phyloP scores from a whole-genome alignment of 495 filamentous ascomycete genomes.

The Aspergillus steynii region DNA sequence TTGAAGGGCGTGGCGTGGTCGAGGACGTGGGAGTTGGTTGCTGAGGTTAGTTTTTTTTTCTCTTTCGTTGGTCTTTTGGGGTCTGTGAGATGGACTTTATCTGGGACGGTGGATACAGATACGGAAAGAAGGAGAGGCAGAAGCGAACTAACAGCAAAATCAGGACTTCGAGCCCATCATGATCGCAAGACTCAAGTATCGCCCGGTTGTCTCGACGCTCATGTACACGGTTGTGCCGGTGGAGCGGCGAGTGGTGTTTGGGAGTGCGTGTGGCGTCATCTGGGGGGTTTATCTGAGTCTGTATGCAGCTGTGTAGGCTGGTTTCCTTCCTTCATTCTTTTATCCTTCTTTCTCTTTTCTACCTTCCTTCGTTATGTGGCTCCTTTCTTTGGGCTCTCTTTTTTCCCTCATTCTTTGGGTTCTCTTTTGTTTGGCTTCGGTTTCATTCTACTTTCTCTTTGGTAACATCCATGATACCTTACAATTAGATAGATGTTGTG shows the following conservation, averaged over 20 bases:
- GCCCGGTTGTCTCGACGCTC: conserved; percentile 77
- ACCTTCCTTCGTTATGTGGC: neutral
- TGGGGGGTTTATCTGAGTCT: conserved; percentile 91
- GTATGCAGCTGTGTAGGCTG: conserved; percentile 45
- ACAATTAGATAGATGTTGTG: too few relatives aligned
- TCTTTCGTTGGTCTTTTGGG: neutral
- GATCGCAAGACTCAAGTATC: conserved; percentile 74
- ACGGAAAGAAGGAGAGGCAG: too few relatives aligned
- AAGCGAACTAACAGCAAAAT: too few relatives aligned
- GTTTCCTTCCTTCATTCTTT: conserved; percentile 5
- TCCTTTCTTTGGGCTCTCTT: neutral
- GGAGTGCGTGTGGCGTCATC: conserved; percentile 73
- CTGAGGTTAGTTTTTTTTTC: conserved; percentile 34
- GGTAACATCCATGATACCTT: too few relatives aligned
- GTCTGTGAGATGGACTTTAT: neutral
- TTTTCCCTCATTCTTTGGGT: neutral
- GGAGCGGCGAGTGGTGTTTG: conserved; percentile 73
- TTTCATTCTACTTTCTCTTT: too few relatives aligned
- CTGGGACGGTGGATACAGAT: neutral
- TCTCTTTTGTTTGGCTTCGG: neutral
- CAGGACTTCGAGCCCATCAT: conserved; percentile 73
- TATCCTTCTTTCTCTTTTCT: conserved; percentile 6
- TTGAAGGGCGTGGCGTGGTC: conserved; percentile 43
- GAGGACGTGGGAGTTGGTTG: conserved; percentile 32
- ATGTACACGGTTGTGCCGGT: conserved; percentile 82